Conservation (phyloP, 139 green algal species). For the Tetradesmus lagerheimii region DNA sequence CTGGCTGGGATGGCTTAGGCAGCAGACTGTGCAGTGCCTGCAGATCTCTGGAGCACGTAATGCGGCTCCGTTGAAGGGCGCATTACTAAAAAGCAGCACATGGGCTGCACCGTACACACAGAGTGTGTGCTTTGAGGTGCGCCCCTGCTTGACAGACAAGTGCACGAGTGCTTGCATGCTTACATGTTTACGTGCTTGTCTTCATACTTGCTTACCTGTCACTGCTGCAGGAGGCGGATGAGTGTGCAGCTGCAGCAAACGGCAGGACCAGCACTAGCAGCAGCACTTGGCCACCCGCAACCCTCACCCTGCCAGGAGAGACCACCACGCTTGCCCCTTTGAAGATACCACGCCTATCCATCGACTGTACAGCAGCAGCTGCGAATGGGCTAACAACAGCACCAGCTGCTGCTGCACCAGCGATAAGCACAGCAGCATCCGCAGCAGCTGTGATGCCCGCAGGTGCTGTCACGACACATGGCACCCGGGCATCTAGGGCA, state of each 20-base stretch:
- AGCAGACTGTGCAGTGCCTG: no score
- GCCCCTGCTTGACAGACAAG: no score
- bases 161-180: no score
- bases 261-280: neutral
- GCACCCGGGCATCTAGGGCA: neutral
- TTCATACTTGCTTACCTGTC: neutral
- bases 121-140: no score
- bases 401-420: neutral
- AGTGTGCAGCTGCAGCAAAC: neutral
- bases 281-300: neutral
- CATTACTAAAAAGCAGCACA: no score
- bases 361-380: neutral
- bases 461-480: neutral
- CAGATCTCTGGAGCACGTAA: no score
- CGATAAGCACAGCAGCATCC: neutral
- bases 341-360: neutral
- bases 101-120: no score
- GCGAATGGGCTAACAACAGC: no score
- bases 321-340: neutral
- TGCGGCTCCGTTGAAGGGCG: no score
- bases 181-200: neutral
- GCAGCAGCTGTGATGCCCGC: neutral
- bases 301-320: neutral
- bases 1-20: no score
- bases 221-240: neutral